Evolutionary conservation across 345 rosid species (phyloP).

Genomic region (Corchorus olitorius): DNA sequence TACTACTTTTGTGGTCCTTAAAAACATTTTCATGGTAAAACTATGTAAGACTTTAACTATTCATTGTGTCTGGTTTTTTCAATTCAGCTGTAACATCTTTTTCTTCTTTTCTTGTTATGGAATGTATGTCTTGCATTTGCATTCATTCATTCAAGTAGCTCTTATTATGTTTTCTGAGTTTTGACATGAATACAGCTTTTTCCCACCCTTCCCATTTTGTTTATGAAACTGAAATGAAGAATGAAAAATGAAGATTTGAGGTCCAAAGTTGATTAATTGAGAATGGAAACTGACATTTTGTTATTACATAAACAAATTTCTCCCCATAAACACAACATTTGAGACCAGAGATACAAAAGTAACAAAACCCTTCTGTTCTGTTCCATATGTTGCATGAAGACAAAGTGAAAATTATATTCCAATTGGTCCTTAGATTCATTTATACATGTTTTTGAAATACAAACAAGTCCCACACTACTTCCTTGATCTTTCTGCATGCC

Average conservation of each 20-base stretch:
- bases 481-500: background rate
- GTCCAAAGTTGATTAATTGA: too few species aligned
- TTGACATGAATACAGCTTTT: too few species aligned
- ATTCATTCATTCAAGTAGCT: background rate
- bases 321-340: background rate
- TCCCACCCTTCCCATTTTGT: background rate
- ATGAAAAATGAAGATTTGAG: too few species aligned
- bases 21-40: background rate
- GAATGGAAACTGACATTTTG: too few species aligned
- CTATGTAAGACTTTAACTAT: background rate
- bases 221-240: too few species aligned
- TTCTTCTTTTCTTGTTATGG: background rate
- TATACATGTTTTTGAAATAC: background rate
- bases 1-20: conserved; percentile 3
- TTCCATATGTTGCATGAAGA: background rate
- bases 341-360: background rate
- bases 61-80: background rate
- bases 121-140: background rate
- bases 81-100: background rate
- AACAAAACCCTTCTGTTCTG: background rate
- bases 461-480: background rate
- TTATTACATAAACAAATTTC: too few species aligned
- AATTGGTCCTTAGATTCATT: too few species aligned
- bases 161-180: too few species aligned
- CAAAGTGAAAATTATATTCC: background rate